Evolutionary conservation across 1,139 yeast species (phyloP), one percentile per base, ranked within the genome.

Genomic region (Debaryomyces sp.): DNA sequence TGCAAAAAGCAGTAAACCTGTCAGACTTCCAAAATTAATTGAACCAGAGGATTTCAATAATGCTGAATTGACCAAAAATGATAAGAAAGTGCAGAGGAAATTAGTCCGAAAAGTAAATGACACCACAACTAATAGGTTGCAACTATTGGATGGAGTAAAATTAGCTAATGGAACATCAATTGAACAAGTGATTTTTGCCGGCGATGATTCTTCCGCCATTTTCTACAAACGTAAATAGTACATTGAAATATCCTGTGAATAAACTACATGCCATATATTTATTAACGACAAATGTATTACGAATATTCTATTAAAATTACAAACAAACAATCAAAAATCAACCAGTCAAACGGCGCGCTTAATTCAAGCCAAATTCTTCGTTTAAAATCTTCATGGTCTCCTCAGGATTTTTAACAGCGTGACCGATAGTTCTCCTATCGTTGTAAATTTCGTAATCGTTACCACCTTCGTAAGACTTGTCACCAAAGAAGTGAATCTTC

Each of bases 401-500:
- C 41, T 73, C 87, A 56, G 99, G 99, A 60, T 81, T 76, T 62
- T 81, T 78, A 59, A 94, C 98, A 52, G 98, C 84, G 67, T 95
- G 98, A 60, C 99, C 99, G 59, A 89, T 85, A 59, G 97, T 91
- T 82, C 99, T 88, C 50, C 79, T 73, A 71, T 95, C 99, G 61
- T 71, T 77, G 80, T 87, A 95, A 70, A 94, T 94, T 80, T 95
- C 99, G 74, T 86, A 94, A 77, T 94, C 99, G 75, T 94, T 94
- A 75, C 99, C 99, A 65, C 99, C 99, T 77, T 89, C 77, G 79
- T 87, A 88, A 58, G 96, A 82, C 82, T 94, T 94, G 81, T 94
- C 99, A 75, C 99, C 99, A 67, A 94, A 94, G 84, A 95, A 95
- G 80, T 94, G 98, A 63, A 94, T 90, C 60, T 83, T 80, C 66